phyloP scores from a whole-genome alignment of 148 eudicot genomes.

The Pouteria glomerata region DNA sequence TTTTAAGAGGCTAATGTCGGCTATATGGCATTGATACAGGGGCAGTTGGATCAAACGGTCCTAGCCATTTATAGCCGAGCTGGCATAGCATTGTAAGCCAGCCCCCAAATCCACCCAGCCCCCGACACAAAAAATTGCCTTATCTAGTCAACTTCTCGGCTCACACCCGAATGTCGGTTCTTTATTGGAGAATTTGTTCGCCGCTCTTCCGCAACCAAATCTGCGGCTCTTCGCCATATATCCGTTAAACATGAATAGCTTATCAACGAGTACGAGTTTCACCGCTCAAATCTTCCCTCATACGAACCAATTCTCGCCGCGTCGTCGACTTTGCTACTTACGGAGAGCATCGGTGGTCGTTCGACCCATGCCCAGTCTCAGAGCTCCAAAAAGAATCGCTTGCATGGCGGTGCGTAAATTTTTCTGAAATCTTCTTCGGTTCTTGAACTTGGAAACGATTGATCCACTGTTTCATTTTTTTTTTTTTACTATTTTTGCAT shows the following conservation, averaged over 20 bases:
- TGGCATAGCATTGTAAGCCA: too few species aligned
- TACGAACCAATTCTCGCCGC: slow-evolving; percentile 11
- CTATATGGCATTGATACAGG: too few species aligned
- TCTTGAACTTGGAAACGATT: background rate
- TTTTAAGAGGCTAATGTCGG: too few species aligned
- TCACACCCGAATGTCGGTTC: too few species aligned
- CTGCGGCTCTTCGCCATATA: too few species aligned
- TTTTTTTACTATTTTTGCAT: background rate
- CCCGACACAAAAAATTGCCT: too few species aligned
- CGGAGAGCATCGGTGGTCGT: slow-evolving; percentile 3
- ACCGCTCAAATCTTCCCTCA: slow-evolving; percentile 19
- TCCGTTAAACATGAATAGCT: slow-evolving; percentile 11
- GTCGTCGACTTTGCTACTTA: background rate
- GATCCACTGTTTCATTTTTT: background rate
- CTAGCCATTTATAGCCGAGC: too few species aligned
- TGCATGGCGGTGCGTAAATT: slow-evolving; percentile 80
- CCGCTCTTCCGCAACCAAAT: too few species aligned
- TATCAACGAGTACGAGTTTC: slow-evolving; percentile 35
- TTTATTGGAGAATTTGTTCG: too few species aligned
- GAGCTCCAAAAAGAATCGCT: slow-evolving; percentile 36
- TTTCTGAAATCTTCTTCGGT: background rate
- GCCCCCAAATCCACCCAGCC: too few species aligned
- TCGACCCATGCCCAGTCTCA: slow-evolving; percentile 26
- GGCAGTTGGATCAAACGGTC: too few species aligned
- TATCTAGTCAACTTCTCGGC: too few species aligned